Base-by-base conservation (phyloP, 2,329 filamentous ascomycete genomes). In the Trichoderma hamatum region DNA sequence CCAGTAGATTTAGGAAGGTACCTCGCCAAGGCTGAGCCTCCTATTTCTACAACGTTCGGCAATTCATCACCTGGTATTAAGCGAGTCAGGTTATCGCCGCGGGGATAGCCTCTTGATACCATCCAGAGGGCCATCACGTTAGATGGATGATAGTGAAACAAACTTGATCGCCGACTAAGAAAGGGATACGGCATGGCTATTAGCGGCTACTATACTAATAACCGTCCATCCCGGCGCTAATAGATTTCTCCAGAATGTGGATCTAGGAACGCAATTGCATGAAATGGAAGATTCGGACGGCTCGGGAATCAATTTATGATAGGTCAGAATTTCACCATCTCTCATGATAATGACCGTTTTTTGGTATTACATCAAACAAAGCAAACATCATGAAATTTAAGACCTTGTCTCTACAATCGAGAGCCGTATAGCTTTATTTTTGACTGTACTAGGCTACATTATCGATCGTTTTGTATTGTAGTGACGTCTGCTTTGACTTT, bases 31-130 rank as follows among this genome's bases (percentile, higher is more conserved):
- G 73, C 24, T 79, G 75, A 5, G 70, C 70, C 5, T 76, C 78
- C 0, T 77, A 73, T 51, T 71, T 73, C 79, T 78, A 80, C 0
- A 77, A 75, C 1, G 77, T 76, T 36, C 73, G 76, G n/a, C 70
- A 72, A 36, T 77, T 79, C 67, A 78, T 76, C 68, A 73, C n/a
- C 75, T 13, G 21, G 34, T 43, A 19, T 30, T 51, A 19, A 6
- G 36, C 36, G 5, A 14, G 36, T 39, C 36, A 16, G 36, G 6
- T 16, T 16, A 36, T 46, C 5, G 6, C 7, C 39, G 39, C 10
- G 39, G 36, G 34, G 13, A 36, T n/a, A n/a, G n/a, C n/a, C n/a
- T n/a, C n/a, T n/a, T n/a, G n/a, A n/a, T n/a, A n/a, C n/a, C n/a
- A n/a, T 43, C 39, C 7, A 43, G 3, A 19, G 32, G 39, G 19